phyloP scores from a whole-genome alignment of 331 rosid species.

The Pyracantha coccinea region DNA sequence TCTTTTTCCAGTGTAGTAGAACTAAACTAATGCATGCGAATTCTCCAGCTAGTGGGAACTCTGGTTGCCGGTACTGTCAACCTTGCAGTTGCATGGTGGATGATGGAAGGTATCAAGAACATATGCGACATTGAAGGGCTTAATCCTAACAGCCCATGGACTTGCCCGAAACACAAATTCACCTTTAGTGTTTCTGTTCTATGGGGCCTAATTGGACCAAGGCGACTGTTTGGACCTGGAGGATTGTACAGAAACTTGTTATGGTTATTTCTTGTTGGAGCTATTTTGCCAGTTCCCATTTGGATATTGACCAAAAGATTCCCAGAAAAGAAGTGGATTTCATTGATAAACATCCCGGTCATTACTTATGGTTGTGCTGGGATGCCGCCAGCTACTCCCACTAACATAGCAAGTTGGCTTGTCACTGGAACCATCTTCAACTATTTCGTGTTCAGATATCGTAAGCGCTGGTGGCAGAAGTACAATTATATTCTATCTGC shows the following conservation, averaged over 20 bases:
- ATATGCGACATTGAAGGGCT: constrained; percentile 58
- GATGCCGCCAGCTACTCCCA: constrained; percentile 97
- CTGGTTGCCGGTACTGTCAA: constrained; percentile 64
- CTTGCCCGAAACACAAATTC: constrained; percentile 89
- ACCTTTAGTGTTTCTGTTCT: constrained; percentile 89
- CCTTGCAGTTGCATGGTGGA: constrained; percentile 98
- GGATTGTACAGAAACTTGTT: constrained; percentile 79
- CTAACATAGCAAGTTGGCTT: constrained; percentile 95
- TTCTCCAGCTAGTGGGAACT: constrained; percentile 80
- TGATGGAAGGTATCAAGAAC: constrained; percentile 66
- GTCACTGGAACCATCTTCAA: constrained; percentile 82
- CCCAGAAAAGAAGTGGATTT: constrained; percentile 86
- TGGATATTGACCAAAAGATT: constrained; percentile 71
- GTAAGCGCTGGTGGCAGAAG: constrained; percentile 94
- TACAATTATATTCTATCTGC: constrained; percentile 87
- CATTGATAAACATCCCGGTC: constrained; percentile 84
- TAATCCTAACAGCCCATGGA: constrained; percentile 85
- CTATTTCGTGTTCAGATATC: constrained; percentile 71
- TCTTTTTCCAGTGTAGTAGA: not conserved
- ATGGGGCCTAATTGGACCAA: constrained; percentile 96
- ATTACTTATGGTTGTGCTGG: constrained; percentile 90
- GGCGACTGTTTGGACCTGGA: constrained; percentile 72
- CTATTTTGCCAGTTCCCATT: constrained; percentile 78
- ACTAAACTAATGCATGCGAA: too few relatives aligned
- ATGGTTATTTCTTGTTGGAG: constrained; percentile 86